Evolutionary conservation across 768 basidiomycete genomes (phyloP).

Genomic region (Hortiboletus campestris): DNA sequence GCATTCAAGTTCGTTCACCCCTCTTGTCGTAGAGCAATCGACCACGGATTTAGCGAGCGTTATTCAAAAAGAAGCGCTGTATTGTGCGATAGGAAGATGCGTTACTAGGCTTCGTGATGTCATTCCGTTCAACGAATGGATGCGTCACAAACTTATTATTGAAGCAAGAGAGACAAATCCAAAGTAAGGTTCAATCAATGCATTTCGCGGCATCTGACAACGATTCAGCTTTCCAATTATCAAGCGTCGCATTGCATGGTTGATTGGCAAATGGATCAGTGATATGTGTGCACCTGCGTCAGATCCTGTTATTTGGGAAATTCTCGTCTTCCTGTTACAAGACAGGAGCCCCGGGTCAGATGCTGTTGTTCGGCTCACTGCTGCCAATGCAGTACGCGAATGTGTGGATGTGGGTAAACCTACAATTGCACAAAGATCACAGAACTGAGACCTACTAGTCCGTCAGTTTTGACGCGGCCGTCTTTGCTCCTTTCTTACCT

Average conservation of each 20-base stretch:
- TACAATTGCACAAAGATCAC: background rate
- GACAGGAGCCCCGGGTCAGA: conserved; percentile 73
- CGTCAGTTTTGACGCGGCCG: conserved; percentile 55
- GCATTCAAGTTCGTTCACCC: background rate
- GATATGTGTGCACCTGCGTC: conserved; percentile 61
- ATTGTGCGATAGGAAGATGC: conserved; percentile 88
- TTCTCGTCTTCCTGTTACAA: conserved; percentile 72
- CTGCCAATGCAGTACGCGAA: conserved; percentile 74
- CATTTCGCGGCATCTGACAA: conserved; percentile 6
- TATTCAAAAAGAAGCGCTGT: conserved; percentile 81
- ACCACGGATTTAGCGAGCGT: conserved; percentile 55
- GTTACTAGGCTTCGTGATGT: conserved; percentile 56
- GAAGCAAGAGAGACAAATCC: conserved; percentile 63
- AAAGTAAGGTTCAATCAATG: conserved; percentile 40
- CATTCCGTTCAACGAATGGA: conserved; percentile 72
- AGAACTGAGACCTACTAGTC: conserved; percentile 42
- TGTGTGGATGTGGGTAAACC: conserved; percentile 75
- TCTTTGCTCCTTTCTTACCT: conserved; percentile 70
- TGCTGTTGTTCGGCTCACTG: conserved; percentile 81
- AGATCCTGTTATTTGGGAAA: conserved; percentile 72
- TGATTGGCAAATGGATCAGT: conserved; percentile 85
- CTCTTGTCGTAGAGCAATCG: conserved; percentile 37
- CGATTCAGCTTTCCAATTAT: conserved; percentile 76
- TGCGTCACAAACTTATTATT: conserved; percentile 52
- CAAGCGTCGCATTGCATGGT: conserved; percentile 93